Percentiles rank a stretch among this genome's conserved stretches.
phyloP scores from a whole-genome alignment of 805 yeast genomes.

The Saccharomyces paradoxus region DNA sequence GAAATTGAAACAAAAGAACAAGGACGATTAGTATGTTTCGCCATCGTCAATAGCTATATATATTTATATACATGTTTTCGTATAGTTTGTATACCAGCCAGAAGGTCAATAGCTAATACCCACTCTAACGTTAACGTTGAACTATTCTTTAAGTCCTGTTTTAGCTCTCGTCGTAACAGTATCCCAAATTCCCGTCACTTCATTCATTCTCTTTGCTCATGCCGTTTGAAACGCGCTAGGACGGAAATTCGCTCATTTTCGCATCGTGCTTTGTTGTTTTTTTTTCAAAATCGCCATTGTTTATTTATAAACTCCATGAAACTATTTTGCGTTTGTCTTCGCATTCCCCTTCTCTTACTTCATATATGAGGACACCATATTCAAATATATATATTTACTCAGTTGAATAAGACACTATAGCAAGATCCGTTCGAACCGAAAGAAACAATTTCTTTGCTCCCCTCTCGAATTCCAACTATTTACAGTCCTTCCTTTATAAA shows the following conservation, averaged over 20 bases:
- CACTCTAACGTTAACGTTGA: background rate
- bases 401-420: background rate
- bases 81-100: background rate
- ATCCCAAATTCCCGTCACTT: background rate
- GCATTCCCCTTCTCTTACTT: background rate
- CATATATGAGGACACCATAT: background rate
- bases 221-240: background rate
- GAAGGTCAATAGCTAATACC: background rate
- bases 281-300: background rate
- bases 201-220: background rate
- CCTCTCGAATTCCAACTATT: conserved; percentile 26
- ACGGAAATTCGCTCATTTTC: background rate
- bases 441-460: background rate
- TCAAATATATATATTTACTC: background rate
- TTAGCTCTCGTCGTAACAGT: background rate
- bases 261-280: background rate
- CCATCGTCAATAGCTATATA: background rate
- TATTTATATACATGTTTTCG: background rate
- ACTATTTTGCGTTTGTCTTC: background rate
- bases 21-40: background rate
- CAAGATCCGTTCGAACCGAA: background rate
- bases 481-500: conserved; percentile 27
- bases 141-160: background rate
- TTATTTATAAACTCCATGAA: background rate
- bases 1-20: conserved; percentile 7